Evolutionary conservation across 1,139 yeast species (phyloP), one percentile per base, ranked within the genome.

Genomic region (Geotrichum reessii): DNA sequence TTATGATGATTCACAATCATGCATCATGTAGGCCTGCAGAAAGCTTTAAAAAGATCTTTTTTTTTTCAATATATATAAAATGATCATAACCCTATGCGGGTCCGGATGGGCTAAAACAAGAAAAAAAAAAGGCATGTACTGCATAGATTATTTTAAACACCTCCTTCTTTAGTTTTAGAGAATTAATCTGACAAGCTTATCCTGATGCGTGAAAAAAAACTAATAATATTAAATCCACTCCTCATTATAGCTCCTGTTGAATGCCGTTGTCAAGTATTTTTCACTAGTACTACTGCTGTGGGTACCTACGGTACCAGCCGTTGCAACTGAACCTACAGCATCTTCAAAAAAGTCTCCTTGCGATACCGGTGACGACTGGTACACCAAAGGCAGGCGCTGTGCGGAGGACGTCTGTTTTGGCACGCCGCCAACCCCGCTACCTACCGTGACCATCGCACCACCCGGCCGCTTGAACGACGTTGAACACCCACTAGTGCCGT

Each of bases 261-360:
- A 47, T 21, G 56, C 9, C 19, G 52, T 47, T 27, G 51, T 33
- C 17, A 50, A 37, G n/a, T 37, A 47, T 24, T 11, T 28, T 3
- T 46, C 50, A 47, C 31, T 47, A 5, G 17, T n/a, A 47, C 19
- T n/a, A 47, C 17, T 47, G 50, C 17, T 7, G 14, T 47, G 28
- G 8, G 19, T n/a, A 33, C 40, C 40, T 37, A 28, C 28, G 31
- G 52, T 46, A 2, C 55, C 44, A 17, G 40, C 28, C 3, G 49
- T 37, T 21, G 58, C 51, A n/a, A 55, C 47, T 12, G 31, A 27
- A 5, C 31, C 40, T 22, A 52, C 56, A n/a, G 58, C 22, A 17
- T 42, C 50, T 2, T 58, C 58, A 11, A 50, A 42, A 31, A 52
- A 52, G 37, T 52, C 54, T 17, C 24, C 27, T 42, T 52, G 54